These are phyloP conservation scores for Russula lepida DNA, from an alignment of 768 basidiomycete genomes.

Conservation along the genomic window DNA sequence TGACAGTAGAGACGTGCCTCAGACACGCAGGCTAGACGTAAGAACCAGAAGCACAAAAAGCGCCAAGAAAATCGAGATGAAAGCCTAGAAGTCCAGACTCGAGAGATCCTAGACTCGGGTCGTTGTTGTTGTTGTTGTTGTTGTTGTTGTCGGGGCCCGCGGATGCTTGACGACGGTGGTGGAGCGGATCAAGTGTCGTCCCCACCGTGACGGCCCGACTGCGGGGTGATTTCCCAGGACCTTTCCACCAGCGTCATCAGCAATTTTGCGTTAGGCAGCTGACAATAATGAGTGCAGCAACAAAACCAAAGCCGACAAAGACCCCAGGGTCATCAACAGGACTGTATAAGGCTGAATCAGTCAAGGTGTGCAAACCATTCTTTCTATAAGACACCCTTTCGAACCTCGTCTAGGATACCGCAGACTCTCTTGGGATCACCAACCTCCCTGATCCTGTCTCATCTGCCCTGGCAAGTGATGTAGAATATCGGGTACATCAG, in stretches of 20 bases:
- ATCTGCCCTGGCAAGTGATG: conserved; percentile 84
- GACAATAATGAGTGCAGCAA: conserved; percentile 10
- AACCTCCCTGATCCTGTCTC: conserved; percentile 72
- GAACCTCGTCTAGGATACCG: conserved; percentile 59
- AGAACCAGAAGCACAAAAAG: background rate
- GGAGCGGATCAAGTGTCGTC: background rate
- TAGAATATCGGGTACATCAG: conserved; percentile 93
- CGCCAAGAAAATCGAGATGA: background rate
- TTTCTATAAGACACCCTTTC: background rate
- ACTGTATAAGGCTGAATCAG: conserved; percentile 20
- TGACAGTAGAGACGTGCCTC: background rate
- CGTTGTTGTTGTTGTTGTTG: background rate
- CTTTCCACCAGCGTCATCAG: background rate
- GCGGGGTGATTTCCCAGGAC: background rate
- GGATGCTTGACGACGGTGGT: background rate
- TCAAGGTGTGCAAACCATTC: conserved; percentile 14
- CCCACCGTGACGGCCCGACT: background rate
- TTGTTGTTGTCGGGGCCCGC: background rate
- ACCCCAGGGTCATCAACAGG: conserved; percentile 12
- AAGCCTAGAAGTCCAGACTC: background rate
- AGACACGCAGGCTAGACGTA: background rate
- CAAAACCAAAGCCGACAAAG: conserved; percentile 18
- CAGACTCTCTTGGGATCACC: conserved; percentile 76
- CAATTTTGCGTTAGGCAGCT: background rate
- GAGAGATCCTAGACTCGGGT: background rate